Evolutionary conservation across 2,329 filamentous ascomycete genomes (phyloP), one percentile per base, ranked within the genome.

Genomic region (Pseudopyricularia cyperi): DNA sequence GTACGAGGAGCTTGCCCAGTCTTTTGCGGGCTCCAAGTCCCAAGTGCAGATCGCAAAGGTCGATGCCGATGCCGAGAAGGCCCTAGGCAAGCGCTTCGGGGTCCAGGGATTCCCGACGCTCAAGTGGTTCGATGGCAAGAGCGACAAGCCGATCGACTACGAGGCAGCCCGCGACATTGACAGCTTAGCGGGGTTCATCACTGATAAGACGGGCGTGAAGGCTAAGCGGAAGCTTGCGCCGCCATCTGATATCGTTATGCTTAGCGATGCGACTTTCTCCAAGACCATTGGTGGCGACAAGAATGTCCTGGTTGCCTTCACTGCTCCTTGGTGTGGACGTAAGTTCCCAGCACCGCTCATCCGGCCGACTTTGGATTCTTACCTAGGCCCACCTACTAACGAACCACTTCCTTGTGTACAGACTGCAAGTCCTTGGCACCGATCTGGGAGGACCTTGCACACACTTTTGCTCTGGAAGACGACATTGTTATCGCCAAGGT

Each of bases 321-420:
- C 94, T 60, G 91, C 93, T 51, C 90, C 93, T 51, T 97, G 91
- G 93, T 98, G 93, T 71, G 91, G 91, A 68, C 91, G 93, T 97
- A 80, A 71, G 89, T 86, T 59, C 2, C 22, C 9, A 39, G 33
- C n/a, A n/a, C 39, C 30, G 51, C 56, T 58, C 54, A 57, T 54
- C 17, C 22, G 3, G 6, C 35, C 19, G 4, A 15, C 14, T 42
- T 26, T 1, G 4, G 17, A 12, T 3, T 24, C 4, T 9, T 17
- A 7, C 12, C 9, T 19, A 14, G 8, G 11, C 24, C 12, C 6
- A 26, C 37, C 19, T 37, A 30, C 35, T 51, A 11, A 50, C 24
- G 1, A 42, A 9, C 3, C n/a, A 15, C 44, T 15, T 17, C 7
- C 17, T 14, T 34, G 4, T 14, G 26, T 52, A 35, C 65, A 96